A percentile compares a stretch with the other conserved stretches of the same genome.
Conservation (phyloP, 768 basidiomycete species). For the Tulasnella calospora region DNA sequence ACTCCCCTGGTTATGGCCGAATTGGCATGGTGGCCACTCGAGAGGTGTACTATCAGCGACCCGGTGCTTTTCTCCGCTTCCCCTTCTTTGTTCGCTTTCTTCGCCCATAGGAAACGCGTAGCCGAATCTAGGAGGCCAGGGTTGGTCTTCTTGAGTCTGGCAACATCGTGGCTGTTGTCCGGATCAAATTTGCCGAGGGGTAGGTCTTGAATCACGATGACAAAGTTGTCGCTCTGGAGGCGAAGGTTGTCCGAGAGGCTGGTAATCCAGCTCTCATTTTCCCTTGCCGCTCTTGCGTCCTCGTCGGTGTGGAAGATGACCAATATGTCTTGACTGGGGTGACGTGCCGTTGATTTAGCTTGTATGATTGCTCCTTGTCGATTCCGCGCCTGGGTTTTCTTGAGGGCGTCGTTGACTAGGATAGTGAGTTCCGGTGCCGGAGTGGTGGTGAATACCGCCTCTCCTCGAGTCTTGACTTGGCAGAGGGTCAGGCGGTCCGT, state of each 20-base stretch:
- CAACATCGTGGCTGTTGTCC: not conserved
- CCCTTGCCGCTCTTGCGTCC: not conserved
- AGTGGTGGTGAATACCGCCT: not conserved
- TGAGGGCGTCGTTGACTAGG: not conserved
- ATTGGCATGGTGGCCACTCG: conserved; percentile 19
- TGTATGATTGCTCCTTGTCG: not conserved
- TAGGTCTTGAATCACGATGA: not conserved
- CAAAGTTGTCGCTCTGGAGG: not conserved
- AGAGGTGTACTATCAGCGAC: conserved; percentile 25
- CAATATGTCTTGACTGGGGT: not conserved
- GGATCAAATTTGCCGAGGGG: not conserved
- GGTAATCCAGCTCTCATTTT: not conserved
- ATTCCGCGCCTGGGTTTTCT: not conserved
- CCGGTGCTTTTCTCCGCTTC: not conserved
- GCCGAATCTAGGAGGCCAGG: not conserved
- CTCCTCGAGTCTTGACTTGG: not conserved
- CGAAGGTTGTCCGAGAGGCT: not conserved
- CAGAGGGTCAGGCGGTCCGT: not conserved
- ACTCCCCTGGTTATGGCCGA: not conserved
- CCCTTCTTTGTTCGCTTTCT: conserved; percentile 1
- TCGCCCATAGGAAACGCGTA: conserved; percentile 7
- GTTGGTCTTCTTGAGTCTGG: not conserved
- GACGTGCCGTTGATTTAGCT: not conserved
- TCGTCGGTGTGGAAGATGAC: conserved; percentile 12
- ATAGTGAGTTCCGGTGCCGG: not conserved